A percentile compares a stretch with the other conserved stretches of the same genome.
These are phyloP conservation scores for Haematococcus lacustris DNA, from an alignment of 139 green algal species.

Conservation along the genomic window DNA sequence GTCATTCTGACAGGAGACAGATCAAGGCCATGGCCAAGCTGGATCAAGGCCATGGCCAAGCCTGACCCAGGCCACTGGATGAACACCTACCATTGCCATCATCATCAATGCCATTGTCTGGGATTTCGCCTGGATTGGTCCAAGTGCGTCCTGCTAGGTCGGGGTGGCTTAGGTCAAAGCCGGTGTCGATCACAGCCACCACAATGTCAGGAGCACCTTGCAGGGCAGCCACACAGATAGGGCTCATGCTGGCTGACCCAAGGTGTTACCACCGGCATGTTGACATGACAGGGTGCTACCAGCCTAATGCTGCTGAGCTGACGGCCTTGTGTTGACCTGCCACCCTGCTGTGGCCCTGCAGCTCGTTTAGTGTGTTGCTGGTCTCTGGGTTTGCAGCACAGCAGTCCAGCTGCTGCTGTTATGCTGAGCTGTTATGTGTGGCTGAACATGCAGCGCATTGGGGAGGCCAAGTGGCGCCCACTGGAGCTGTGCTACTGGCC, in stretches of 20 bases:
- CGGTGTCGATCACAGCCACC: constrained; percentile 66
- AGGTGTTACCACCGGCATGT: neutral
- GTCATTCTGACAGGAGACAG: neutral
- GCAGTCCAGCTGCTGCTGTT: neutral
- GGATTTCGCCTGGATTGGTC: constrained; percentile 48
- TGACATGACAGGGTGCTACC: neutral
- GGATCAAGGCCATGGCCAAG: too few relatives aligned
- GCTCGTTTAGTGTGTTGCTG: neutral
- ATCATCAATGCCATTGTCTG: constrained; percentile 57
- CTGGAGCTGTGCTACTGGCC: too few relatives aligned
- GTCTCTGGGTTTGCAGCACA: neutral
- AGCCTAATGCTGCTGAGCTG: neutral
- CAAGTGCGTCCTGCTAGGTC: constrained; percentile 53
- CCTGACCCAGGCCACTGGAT: too few relatives aligned
- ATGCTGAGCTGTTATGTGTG: neutral
- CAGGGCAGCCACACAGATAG: neutral
- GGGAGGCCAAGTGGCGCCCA: too few relatives aligned
- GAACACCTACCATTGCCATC: constrained; percentile 50
- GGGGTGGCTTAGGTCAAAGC: constrained; percentile 49
- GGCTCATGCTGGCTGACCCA: neutral
- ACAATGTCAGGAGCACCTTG: constrained; percentile 17
- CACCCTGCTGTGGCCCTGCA: neutral
- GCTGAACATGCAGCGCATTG: too few relatives aligned
- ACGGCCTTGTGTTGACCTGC: neutral
- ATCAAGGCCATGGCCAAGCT: too few relatives aligned